Base-by-base conservation (phyloP, 2,329 filamentous ascomycete species). In the Pestalotiopsis sp. region DNA sequence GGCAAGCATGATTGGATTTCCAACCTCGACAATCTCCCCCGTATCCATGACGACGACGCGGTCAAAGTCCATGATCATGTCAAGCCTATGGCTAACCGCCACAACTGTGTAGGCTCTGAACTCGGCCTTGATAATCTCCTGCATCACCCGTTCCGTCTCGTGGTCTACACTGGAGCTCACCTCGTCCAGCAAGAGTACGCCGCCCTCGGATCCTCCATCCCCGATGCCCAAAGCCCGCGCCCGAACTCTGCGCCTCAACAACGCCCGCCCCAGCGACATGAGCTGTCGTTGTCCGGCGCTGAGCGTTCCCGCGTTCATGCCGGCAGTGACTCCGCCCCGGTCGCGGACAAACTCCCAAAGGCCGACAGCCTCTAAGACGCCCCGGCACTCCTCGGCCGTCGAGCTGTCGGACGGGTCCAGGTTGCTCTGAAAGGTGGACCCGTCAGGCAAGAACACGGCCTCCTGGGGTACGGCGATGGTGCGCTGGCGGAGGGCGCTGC, bases 61-160 rank as follows among this genome's bases (percentile, higher is more conserved):
- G 70, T 86, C 84, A 71, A 83, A 86, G 70, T 84, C 83, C 52
- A 83, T 77, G 36, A 86, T 82, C 17, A 82, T 85, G 17, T 78
- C 73, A 3, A 79, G 69, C 25, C 74, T 72, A 61, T 80, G 78
- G 23, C 74, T 77, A 1, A 80, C 75, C 1, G 75, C 75, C 7
- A 80, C 69, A 12, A 91, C 82, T 0, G 88, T 91, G 71, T 86
- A 85, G 56, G 68, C 68, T 39, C 23, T 64, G 39, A 78, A 78
- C 59, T 78, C 73, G 5, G 63, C 63, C 17, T 68, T 61, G 27
- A 78, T 75, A 23, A 75, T 66, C 13, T 72, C 68, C 41, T 76
- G 75, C 73, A 77, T 67, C 31, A 45, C 57, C 23, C 69, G 66
- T 63, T 79, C 76, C 1, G 76, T 78, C 27, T 74, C 74, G 4